Evolutionary conservation across 768 basidiomycete genomes (phyloP).

Genomic region (Lepiota venenata): DNA sequence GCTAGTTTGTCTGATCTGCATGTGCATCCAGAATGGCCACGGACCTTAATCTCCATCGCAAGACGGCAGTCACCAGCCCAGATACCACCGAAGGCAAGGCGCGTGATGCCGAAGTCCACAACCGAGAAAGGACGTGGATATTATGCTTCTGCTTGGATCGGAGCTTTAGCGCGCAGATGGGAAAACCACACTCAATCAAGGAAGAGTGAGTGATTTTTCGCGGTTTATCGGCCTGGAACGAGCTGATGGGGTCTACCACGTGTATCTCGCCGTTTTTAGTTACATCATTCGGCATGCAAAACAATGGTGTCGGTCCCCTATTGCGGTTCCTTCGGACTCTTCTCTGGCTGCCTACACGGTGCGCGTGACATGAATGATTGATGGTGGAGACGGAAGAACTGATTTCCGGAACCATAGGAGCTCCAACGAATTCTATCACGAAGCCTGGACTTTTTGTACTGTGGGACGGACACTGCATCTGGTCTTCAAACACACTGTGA

Average conservation of each 20-base stretch:
- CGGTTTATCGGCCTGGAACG: neutral
- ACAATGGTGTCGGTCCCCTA: conserved; percentile 69
- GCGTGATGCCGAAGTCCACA: conserved; percentile 83
- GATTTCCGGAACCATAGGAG: conserved; percentile 42
- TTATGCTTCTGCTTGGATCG: conserved; percentile 84
- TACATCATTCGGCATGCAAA: conserved; percentile 83
- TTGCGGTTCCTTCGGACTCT: conserved; percentile 61
- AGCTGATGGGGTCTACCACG: conserved; percentile 6
- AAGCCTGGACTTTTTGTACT: conserved; percentile 88
- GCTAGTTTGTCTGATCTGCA: neutral
- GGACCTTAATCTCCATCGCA: conserved; percentile 93
- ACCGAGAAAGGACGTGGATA: conserved; percentile 94
- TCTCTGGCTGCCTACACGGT: conserved; percentile 78
- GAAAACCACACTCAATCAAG: conserved; percentile 88
- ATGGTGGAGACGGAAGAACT: conserved; percentile 1
- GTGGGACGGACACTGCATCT: conserved; percentile 71
- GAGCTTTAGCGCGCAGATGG: conserved; percentile 94
- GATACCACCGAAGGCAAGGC: conserved; percentile 79
- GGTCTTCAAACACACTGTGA: conserved; percentile 84
- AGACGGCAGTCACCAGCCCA: conserved; percentile 56
- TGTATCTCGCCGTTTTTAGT: conserved; percentile 33
- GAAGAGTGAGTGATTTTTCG: conserved; percentile 76
- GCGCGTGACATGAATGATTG: conserved; percentile 23
- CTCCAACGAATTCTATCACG: conserved; percentile 87
- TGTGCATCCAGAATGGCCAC: conserved; percentile 77